Evolutionary conservation across 2,329 filamentous ascomycete genomes (phyloP).

Genomic region (Paradendryphiella salina): DNA sequence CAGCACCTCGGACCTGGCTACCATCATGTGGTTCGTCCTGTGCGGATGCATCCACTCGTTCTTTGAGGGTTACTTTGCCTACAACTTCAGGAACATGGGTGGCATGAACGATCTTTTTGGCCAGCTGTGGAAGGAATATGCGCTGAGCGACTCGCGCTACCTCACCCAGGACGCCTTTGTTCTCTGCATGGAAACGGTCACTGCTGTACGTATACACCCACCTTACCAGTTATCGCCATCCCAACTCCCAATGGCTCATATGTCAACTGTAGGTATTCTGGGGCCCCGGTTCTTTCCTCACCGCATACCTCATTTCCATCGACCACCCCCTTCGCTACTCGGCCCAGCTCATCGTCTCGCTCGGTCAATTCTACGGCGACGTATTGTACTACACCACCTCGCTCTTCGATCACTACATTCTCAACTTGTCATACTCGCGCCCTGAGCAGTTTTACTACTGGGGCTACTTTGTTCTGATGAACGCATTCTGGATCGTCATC

Average conservation of each 20-base stretch:
- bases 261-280: constrained; percentile 56
- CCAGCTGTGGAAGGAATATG: constrained; percentile 93
- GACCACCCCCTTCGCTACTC: constrained; percentile 62
- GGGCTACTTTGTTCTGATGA: constrained; percentile 68
- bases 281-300: constrained; percentile 64
- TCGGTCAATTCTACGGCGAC: constrained; percentile 68
- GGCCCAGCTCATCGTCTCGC: constrained; percentile 62
- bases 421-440: constrained; percentile 60
- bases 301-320: constrained; percentile 58
- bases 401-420: constrained; percentile 62
- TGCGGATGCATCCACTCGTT: constrained; percentile 75
- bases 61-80: constrained; percentile 84
- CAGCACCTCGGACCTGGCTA: constrained; percentile 58
- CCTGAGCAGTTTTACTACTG: constrained; percentile 68
- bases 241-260: constrained; percentile 3
- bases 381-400: constrained; percentile 66
- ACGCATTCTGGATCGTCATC: constrained; percentile 67
- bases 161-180: constrained; percentile 77
- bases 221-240: neutral
- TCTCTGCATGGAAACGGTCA: constrained; percentile 83
- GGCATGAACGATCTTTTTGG: constrained; percentile 72
- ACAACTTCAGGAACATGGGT: constrained; percentile 68
- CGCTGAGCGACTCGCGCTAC: constrained; percentile 84
- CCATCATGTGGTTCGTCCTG: constrained; percentile 75
- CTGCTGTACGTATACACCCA: constrained; percentile 61